A percentile compares a stretch with the other conserved stretches of the same genome.
Conservation (phyloP, 2,329 filamentous ascomycete genomes). For the Magnaporthales sp. region DNA sequence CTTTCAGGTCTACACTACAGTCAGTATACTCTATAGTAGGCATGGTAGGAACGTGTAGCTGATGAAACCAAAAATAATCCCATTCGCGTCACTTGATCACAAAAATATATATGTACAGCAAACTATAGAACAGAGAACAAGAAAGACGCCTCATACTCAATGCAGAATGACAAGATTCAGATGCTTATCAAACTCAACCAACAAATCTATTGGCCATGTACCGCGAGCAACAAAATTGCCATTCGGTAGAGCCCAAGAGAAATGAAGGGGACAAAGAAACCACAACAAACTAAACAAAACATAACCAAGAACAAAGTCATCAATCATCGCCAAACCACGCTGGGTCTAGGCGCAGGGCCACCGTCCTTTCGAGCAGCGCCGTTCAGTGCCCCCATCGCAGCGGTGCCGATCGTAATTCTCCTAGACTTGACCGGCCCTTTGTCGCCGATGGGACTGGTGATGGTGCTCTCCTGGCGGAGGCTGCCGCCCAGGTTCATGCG, state of each 20-base stretch:
- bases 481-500: conserved; percentile 46
- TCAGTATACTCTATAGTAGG: no score
- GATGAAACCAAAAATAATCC: not conserved
- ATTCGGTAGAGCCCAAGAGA: not conserved
- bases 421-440: conserved; percentile 20
- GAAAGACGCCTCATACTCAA: not conserved
- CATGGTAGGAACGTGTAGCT: not conserved
- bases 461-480: conserved; percentile 18
- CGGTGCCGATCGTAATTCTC: conserved; percentile 33
- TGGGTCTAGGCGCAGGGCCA: conserved; percentile 10
- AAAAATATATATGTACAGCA: not conserved
- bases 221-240: not conserved
- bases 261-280: not conserved
- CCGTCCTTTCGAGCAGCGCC: conserved; percentile 6
- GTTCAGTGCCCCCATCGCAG: conserved; percentile 15
- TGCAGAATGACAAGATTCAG: not conserved
- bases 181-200: not conserved
- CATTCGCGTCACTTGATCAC: conserved; percentile 1
- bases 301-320: conserved; percentile 2
- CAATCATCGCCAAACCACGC: conserved; percentile 15
- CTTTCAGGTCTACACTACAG: no score
- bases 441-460: conserved; percentile 11
- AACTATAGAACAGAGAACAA: not conserved
- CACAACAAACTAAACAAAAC: not conserved
- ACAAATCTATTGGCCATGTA: not conserved